phyloP scores from a whole-genome alignment of 768 basidiomycete species.

The Boletus bicolor region DNA sequence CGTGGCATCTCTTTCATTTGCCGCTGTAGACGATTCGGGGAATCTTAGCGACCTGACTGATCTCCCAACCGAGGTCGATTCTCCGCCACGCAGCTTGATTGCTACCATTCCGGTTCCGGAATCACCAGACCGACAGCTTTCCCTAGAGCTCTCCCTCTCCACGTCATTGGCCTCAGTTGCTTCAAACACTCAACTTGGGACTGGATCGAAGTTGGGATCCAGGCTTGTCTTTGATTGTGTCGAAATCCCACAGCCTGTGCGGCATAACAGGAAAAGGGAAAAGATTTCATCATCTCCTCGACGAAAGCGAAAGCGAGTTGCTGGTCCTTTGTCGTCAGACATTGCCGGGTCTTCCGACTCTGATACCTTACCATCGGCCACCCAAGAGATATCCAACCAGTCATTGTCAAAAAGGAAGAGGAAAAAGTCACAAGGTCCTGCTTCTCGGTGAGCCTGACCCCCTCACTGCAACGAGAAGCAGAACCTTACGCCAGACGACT shows the following conservation, averaged over 20 bases:
- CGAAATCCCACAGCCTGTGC: slow-evolving; percentile 14
- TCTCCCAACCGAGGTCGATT: slow-evolving; percentile 23
- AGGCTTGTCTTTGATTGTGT: slow-evolving; percentile 26
- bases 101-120: background rate
- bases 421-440: slow-evolving; percentile 19
- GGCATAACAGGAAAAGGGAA: slow-evolving; percentile 8
- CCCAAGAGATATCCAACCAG: background rate
- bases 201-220: background rate
- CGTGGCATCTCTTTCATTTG: background rate
- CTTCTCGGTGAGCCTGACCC: slow-evolving; percentile 31
- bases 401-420: slow-evolving; percentile 16
- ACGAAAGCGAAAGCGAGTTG: slow-evolving; percentile 15
- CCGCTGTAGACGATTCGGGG: slow-evolving; percentile 9
- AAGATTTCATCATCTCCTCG: background rate
- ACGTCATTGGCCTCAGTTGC: background rate
- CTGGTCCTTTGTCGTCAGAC: background rate
- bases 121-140: background rate
- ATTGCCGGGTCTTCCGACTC: background rate
- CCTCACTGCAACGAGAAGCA: slow-evolving; percentile 30
- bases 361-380: background rate
- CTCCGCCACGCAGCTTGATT: slow-evolving; percentile 8
- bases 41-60: slow-evolving; percentile 31
- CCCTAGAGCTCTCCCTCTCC: background rate
- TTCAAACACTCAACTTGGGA: background rate
- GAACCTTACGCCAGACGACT: slow-evolving; percentile 24